Evolutionary conservation across 192 early-diverging fungal genomes (phyloP), one percentile per base, ranked within the genome.

Genomic region (Podila epigama): DNA sequence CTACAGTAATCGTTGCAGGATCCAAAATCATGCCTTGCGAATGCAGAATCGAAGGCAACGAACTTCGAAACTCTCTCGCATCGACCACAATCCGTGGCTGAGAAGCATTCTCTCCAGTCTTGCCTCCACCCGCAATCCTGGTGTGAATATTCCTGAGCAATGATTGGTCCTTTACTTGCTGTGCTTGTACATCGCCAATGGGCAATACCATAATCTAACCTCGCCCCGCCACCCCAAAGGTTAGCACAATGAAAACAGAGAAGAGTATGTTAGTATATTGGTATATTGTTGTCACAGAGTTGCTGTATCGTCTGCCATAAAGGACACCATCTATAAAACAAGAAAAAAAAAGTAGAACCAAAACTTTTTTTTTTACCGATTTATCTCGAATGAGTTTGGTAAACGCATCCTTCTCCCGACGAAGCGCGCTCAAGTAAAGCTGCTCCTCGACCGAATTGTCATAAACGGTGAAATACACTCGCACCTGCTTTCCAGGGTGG

Each of bases 361-460:
- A 20, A 31, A 11, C 20, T 9, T 12, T 32, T 18, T 10, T 55
- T 72, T 81, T 78, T 75, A 89, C 91, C 35, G 91, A 90, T 81
- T 97, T 97, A 63, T 95, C 93, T 18, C 85, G 66, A 62, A 99
- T 97, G 40, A 99, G 68, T 50, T 86, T 91, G 72, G 98, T 96
- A 84, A 99, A 99, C 0, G 97, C 88, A 60, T 95, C 90, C 70
- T 96, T 96, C 75, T 99, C 97, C 44, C 86, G 87, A 22, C 97
- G 83, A 64, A 99, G 89, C 0, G 82, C 78, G 27, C 91, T 91
- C 36, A 99, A 71, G 63, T 96, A 99, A 29, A 87, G 80, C 79
- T 98, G 97, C 79, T 98, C 97, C 78, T 99, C 96, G 1, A 96
- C 87, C 9, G 93, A 95, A 79, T 96, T 93, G 55, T 97, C 93